phyloP scores from a whole-genome alignment of 2,329 filamentous ascomycete genomes.

The Eutypella sp. region DNA sequence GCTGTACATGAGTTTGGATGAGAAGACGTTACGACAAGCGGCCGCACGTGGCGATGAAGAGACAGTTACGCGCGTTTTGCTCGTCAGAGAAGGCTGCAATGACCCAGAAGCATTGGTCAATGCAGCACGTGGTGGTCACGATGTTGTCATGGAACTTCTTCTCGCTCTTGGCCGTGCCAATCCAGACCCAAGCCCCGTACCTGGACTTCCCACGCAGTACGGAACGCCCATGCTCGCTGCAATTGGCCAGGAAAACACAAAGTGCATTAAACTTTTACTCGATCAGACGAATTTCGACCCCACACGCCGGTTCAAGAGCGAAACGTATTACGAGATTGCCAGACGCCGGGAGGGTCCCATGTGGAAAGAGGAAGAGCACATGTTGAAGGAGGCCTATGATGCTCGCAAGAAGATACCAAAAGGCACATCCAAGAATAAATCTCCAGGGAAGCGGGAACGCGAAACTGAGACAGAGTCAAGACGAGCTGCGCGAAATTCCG shows the following conservation, averaged over 20 bases:
- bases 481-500: constrained; percentile 38
- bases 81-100: constrained; percentile 56
- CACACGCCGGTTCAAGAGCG: constrained; percentile 67
- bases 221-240: constrained; percentile 92
- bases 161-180: constrained; percentile 62
- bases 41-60: constrained; percentile 58
- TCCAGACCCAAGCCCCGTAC: constrained; percentile 63
- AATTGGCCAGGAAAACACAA: constrained; percentile 82
- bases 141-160: constrained; percentile 76
- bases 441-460: constrained; percentile 37
- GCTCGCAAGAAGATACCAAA: constrained; percentile 52
- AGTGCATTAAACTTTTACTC: constrained; percentile 75
- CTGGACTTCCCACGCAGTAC: constrained; percentile 59
- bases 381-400: constrained; percentile 73
- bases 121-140: constrained; percentile 86
- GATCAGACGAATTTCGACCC: constrained; percentile 78
- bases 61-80: constrained; percentile 55
- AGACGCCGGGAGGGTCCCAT: constrained; percentile 76
- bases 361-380: constrained; percentile 82
- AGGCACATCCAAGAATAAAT: constrained; percentile 43
- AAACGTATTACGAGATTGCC: constrained; percentile 84
- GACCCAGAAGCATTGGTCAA: constrained; percentile 87
- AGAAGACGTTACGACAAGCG: constrained; percentile 56
- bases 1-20: constrained; percentile 58
- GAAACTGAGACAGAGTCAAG: constrained; percentile 40